Base-by-base conservation (phyloP, 495 filamentous ascomycete species). In the Beverwykella pulmonaria region DNA sequence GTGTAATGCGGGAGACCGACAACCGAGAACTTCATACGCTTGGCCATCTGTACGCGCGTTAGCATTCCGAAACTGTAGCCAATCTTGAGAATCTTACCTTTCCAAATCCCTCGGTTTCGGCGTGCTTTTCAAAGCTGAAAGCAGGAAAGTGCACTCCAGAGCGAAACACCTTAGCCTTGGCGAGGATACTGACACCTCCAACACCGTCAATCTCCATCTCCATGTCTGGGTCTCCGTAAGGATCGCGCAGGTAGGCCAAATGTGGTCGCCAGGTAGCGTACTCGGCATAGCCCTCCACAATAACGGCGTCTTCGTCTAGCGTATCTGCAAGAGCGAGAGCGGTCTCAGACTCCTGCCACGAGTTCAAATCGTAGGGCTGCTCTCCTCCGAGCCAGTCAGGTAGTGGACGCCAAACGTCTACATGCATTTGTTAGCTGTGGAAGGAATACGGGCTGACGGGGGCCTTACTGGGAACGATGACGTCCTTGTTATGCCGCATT, bases 191-290 rank as follows among this genome's bases (percentile, higher is more conserved):
- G 64, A 99, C 94, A 72, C 94, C 94, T 52, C 94, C 94, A 19
- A 99, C 92, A 57, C 94, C 94, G 72, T 99, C 94, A 69, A 99
- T 92, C 70, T 99, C 95, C 94, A 99, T 97, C 76, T 99, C 95
- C 88, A 98, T 96, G 76, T 99, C 95, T 1, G 92, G 92, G 70
- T 99, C 93, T 34, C 95, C 95, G 71, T 96, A 98, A 1, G 95
- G 95, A 75, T 99, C 95, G 17, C 95, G 88, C 1, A 99, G 85
- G 74, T 99, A 99, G 39, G 95, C 95, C 57, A 99, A 83, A 83
- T 99, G 95, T 25, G 95, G 95, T 60, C 95, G 82, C 93, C 94
- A 99, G 1, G 95, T 99, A 22, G 95, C 95, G 74, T 99, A 99
- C 80, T 99, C 95, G 36, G 95, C 95, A 73, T 99, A 99, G 25